Evolutionary conservation across 805 yeast genomes (phyloP), one percentile per base, ranked within the genome.

Genomic region (Metschnikowia amazonensis): DNA sequence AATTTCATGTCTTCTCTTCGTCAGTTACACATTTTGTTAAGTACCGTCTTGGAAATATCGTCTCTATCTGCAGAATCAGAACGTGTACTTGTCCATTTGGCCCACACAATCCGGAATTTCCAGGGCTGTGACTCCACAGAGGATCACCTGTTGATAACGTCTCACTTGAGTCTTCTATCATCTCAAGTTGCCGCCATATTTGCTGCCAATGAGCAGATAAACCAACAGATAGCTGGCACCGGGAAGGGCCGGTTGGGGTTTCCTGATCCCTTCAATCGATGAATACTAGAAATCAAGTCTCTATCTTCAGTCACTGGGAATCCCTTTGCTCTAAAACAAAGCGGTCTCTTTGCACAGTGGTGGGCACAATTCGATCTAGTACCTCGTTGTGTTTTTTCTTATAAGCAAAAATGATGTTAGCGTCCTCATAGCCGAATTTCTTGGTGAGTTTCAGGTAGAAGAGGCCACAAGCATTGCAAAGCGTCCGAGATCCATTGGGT

Each of bases 401-500:
- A 36, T 47, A 46, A 14, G 45, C 46, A 36, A 53, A 51, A 6
- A 49, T 44, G 39, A 35, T 36, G 35, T 46, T 70, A 5, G 81
- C 81, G 25, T 58, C 68, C 4, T 63, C 64, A 3, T 52, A 43
- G 1, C 81, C 82, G 48, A 68, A 62, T 48, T 69, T 72, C 52
- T 74, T 81, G 4, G 74, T 66, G 45, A 85, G 59, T 57, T 85
- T 85, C 13, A 84, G 74, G 58, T 76, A 83, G 56, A 81, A 85
- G 39, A 90, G 68, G 0, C 97, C 97, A 67, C 97, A 90, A 0
- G 97, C 97, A 63, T 89, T 89, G 65, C 97, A 89, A 48, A 89
- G 70, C 0, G 92, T 85, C 56, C 88, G 75, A 4, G 82, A 79
- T 0, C 96, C 95, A 46, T 79, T 76, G 1, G 96, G 96, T 0